phyloP scores from a whole-genome alignment of 1,284 basidiomycete genomes.

The Moesziomyces sp. region DNA sequence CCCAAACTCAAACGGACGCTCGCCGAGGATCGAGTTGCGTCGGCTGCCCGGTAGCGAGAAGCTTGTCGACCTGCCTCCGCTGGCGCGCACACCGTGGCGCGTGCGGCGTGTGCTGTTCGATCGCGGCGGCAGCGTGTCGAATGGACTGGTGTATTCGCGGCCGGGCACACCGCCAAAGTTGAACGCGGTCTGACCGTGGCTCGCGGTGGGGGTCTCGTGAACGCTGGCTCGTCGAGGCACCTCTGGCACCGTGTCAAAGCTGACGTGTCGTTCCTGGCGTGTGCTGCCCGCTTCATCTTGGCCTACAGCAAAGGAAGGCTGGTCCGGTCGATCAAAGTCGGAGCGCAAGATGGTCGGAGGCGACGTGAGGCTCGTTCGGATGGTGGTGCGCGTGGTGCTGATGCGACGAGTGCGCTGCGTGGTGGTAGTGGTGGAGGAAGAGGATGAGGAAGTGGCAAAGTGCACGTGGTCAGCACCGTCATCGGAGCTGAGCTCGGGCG shows the following conservation, averaged over 20 bases:
- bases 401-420: conserved; percentile 24
- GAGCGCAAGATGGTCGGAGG: conserved; percentile 40
- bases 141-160: conserved; percentile 21
- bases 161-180: conserved; percentile 16
- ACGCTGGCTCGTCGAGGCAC: conserved; percentile 15
- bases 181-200: conserved; percentile 26
- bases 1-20: conserved; percentile 12
- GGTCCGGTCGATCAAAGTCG: conserved; percentile 37
- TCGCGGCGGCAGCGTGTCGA: conserved; percentile 33
- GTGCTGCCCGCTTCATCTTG: conserved; percentile 3
- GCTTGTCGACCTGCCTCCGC: conserved; percentile 27
- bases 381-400: conserved; percentile 29
- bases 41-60: conserved; percentile 48
- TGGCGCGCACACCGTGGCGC: conserved; percentile 30
- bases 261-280: conserved; percentile 37
- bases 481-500: conserved; percentile 50
- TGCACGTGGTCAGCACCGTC: conserved; percentile 32
- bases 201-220: conserved; percentile 7
- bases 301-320: conserved; percentile 10
- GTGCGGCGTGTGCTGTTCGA: conserved; percentile 41
- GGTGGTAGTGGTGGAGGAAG: conserved; percentile 15
- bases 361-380: conserved; percentile 14
- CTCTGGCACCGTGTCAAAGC: conserved; percentile 32
- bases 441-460: conserved; percentile 7
- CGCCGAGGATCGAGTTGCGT: conserved; percentile 45